A percentile compares a stretch with the other conserved stretches of the same genome.
These are phyloP conservation scores for Apiospora kogelbergensis DNA, from an alignment of 2,329 filamentous ascomycete genomes.

Conservation along the genomic window DNA sequence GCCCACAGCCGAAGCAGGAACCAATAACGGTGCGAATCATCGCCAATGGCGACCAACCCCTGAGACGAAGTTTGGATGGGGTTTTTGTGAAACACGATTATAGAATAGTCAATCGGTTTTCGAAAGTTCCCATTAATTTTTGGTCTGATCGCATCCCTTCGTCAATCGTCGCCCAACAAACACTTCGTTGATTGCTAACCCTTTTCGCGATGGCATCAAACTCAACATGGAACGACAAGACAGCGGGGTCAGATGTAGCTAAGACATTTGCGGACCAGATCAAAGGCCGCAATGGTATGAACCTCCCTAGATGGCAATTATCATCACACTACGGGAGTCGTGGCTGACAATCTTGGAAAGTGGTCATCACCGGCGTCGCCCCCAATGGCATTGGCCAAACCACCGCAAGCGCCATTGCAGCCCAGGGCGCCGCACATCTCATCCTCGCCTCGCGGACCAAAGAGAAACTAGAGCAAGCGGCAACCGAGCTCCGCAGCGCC, in stretches of 20 bases:
- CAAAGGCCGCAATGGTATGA: conserved; percentile 26
- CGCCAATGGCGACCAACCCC: background rate
- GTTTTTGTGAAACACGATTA: background rate
- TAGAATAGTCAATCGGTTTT: too few species aligned
- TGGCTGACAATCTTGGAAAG: conserved; percentile 20
- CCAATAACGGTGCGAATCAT: background rate
- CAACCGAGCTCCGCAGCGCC: conserved; percentile 33
- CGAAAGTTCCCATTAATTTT: too few species aligned
- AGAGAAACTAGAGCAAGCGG: conserved; percentile 41
- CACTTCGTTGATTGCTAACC: too few species aligned
- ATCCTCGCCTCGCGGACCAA: conserved; percentile 45
- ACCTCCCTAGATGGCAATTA: background rate
- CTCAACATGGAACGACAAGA: conserved; percentile 27
- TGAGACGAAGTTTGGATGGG: background rate
- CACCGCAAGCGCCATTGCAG: conserved; percentile 43
- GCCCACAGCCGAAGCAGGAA: background rate
- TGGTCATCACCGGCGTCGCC: conserved; percentile 43
- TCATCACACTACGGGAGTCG: background rate
- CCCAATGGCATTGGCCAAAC: conserved; percentile 41
- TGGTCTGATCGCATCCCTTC: background rate
- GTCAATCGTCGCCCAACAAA: too few species aligned
- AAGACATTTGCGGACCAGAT: conserved; percentile 26
- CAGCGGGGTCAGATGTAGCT: conserved; percentile 37
- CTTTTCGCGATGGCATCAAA: conserved; percentile 28
- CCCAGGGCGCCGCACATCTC: conserved; percentile 41